Evolutionary conservation across 2,329 filamentous ascomycete species (phyloP), one percentile per base, ranked within the genome.

Genomic region (Colletotrichum cereale): DNA sequence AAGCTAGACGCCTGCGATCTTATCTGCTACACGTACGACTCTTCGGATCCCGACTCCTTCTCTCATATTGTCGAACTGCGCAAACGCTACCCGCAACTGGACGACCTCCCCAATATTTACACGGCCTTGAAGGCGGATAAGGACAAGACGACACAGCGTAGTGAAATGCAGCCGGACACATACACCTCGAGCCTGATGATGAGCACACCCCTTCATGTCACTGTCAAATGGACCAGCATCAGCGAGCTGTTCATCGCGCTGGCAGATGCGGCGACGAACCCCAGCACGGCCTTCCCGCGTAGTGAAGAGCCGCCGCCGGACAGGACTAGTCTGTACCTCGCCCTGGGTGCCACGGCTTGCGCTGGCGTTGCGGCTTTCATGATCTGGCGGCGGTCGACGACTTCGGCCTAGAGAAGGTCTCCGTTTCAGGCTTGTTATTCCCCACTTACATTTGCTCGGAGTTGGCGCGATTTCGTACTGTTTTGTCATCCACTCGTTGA

Each of bases 11-110:
- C 95, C 7, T 98, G 96, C 81, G 96, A 99, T 81, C 87, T 99
- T 31, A 88, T 99, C 56, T 97, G 96, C 82, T 98, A 97, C 82
- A 92, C 94, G 0, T 99, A 98, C 82, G 96, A 99, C 83, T 98
- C 96, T 2, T 97, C 95, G 1, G 95, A 99, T 73, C 96, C 96
- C 0, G 95, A 98, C 80, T 97, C 94, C 5, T 99, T 99, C 81
- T 91, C 93, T 1, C 95, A 98, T 78, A 94, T 99, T 64, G 93
- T 96, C 47, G 89, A 93, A 24, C 86, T 98, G 60, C 91, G 95
- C 53, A 88, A 89, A 66, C 93, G 91, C 76, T 93, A 96, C 75
- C 91, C 94, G 0, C 92, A 96, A 66, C 88, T 99, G 2, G 93
- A 97, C 79, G 91, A 94, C n/a, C 85, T 99, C 36, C 96, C 96